phyloP scores from a whole-genome alignment of 441 rosid genomes.

The Theobroma grandiflorum region DNA sequence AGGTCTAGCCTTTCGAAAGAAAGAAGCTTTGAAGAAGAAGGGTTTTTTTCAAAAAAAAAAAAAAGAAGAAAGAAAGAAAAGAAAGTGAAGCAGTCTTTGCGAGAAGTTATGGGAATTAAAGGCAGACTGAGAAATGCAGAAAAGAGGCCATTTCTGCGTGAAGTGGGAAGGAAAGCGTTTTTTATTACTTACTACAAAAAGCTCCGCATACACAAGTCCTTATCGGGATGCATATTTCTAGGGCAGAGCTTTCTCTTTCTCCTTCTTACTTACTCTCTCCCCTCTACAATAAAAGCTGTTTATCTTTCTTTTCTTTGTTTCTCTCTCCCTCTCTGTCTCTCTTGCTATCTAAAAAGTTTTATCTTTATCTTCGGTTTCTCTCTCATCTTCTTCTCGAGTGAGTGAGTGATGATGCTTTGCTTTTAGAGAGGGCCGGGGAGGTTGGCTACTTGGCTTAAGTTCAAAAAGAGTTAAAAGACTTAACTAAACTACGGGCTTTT shows the following conservation, averaged over 20 bases:
- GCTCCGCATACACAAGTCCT: slow-evolving; percentile 45
- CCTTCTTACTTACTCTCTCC: not conserved
- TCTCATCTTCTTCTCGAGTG: slow-evolving; percentile 18
- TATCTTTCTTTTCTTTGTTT: slow-evolving; percentile 7
- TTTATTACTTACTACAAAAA: slow-evolving; percentile 36
- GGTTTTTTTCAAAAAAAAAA: not conserved
- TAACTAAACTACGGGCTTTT: not conserved
- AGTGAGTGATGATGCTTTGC: slow-evolving; percentile 42
- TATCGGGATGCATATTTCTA: slow-evolving; percentile 47
- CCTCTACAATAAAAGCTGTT: slow-evolving; percentile 30
- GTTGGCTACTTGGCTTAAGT: not conserved
- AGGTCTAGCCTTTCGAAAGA: slow-evolving; percentile 23
- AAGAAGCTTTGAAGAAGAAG: slow-evolving; percentile 17
- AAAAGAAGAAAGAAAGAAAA: no score
- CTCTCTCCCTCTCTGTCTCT: slow-evolving; percentile 9
- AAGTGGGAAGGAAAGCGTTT: slow-evolving; percentile 12
- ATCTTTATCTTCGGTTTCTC: slow-evolving; percentile 28
- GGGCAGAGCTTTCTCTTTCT: slow-evolving; percentile 37
- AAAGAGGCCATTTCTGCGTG: slow-evolving; percentile 19
- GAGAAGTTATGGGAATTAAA: slow-evolving; percentile 33
- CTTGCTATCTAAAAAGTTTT: slow-evolving; percentile 33
- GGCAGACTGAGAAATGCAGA: slow-evolving; percentile 30
- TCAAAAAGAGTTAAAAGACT: not conserved
- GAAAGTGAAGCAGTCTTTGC: not conserved
- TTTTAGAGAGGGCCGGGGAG: not conserved